Evolutionary conservation across 2,329 filamentous ascomycete genomes (phyloP), one percentile per base, ranked within the genome.

Genomic region (Colletotrichum aenigma): DNA sequence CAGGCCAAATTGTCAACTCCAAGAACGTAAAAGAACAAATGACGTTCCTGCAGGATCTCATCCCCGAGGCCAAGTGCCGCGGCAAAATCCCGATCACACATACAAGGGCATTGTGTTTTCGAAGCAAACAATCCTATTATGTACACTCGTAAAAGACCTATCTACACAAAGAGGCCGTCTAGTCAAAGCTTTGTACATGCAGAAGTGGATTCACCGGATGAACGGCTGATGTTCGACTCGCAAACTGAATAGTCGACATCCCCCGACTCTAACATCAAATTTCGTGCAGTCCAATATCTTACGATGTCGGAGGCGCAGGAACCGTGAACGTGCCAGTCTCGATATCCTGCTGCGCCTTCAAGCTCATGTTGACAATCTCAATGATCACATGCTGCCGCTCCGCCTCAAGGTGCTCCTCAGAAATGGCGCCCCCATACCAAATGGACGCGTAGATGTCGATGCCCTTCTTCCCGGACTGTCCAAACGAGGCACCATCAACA

Each of bases 381-480:
- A 77, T 78, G 12, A 79, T 76, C 56, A 79, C 76, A 65, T 80
- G 79, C 62, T 79, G 78, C 6, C 79, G 64, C 75, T 80, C 79
- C 5, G 74, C 74, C 74, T 80, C 79, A 0, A 80, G 75, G 15
- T 80, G 79, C n/a, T 71, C 74, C 38, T 80, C 79, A 2, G 76
- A 71, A 7, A 78, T 76, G 9, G 55, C 79, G 18, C 70, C 78
- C 0, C 78, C 77, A 36, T 80, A 80, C 79, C 77, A 80, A n/a
- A 80, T 76, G 6, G 78, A 70, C 3, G 78, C 78, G 60, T 77
- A 79, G 5, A 80, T 70, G 38, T 80, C 78, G 8, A 80, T 60
- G 2, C 66, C 77, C 12, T 21, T 64, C 5, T 24, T 26, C 4
- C 56, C 56, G 4, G 72, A 70, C 28, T 64, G 43, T 15, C 71